Conservation (phyloP, 2,329 filamentous ascomycete genomes). For the Pseudopyricularia javanii region DNA sequence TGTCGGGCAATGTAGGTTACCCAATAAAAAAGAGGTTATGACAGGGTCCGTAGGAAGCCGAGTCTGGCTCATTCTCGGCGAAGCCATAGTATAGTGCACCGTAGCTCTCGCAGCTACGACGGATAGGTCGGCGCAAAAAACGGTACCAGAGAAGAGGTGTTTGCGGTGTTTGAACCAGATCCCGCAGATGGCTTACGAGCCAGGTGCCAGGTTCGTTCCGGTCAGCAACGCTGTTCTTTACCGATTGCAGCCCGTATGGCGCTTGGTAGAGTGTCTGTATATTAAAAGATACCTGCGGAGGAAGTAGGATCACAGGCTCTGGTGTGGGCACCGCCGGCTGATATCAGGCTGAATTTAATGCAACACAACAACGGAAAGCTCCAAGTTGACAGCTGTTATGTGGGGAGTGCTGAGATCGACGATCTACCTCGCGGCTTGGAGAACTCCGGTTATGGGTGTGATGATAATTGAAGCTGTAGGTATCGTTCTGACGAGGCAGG, state of each 20-base stretch:
- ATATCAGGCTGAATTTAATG: conserved; percentile 1
- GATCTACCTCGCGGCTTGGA: neutral
- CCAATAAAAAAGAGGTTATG: conserved; percentile 53
- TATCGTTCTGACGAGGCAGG: neutral
- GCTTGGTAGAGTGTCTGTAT: neutral
- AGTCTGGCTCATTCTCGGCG: neutral
- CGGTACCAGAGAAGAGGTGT: neutral
- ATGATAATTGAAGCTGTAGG: neutral
- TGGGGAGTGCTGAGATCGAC: neutral
- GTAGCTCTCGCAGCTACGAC: neutral
- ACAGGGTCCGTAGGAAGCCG: conserved; percentile 10
- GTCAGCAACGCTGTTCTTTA: neutral
- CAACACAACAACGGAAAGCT: neutral
- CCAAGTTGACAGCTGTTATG: neutral
- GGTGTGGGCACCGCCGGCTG: neutral
- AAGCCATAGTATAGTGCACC: neutral
- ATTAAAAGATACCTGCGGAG: neutral
- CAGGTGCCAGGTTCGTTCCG: neutral
- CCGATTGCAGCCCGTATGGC: neutral
- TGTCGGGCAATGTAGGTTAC: conserved; percentile 68
- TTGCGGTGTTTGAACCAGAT: neutral
- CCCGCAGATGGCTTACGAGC: neutral
- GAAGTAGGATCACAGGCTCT: neutral
- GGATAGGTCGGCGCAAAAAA: neutral
- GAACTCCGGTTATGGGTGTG: neutral